Evolutionary conservation across 768 basidiomycete species (phyloP).

Genomic region (Amanita molliuscula): DNA sequence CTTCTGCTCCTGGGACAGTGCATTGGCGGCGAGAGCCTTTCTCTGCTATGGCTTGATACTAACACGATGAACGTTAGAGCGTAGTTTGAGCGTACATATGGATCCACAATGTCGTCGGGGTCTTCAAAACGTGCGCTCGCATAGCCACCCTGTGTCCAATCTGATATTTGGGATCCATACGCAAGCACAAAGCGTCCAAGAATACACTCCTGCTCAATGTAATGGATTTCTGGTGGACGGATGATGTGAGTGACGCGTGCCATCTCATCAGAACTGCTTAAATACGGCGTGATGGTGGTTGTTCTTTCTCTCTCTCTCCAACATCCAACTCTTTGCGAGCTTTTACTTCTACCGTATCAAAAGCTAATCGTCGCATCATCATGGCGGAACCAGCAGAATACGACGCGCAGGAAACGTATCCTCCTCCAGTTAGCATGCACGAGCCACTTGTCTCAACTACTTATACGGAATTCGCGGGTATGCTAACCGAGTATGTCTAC

Average conservation of each 20-base stretch:
- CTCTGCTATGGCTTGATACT: too few relatives aligned
- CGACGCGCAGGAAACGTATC: neutral
- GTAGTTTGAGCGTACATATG: neutral
- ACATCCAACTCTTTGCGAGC: neutral
- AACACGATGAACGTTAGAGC: neutral
- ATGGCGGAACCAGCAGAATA: neutral
- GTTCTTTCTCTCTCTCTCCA: neutral
- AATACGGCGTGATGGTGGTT: neutral
- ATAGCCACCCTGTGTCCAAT: neutral
- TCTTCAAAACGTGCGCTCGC: neutral
- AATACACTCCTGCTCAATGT: neutral
- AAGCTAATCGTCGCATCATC: neutral
- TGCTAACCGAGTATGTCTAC: neutral
- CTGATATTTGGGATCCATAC: neutral
- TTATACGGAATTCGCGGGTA: neutral
- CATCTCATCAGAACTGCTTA: neutral
- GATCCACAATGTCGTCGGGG: neutral
- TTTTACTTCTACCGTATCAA: neutral
- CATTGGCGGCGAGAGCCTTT: too few relatives aligned
- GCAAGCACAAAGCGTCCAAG: neutral
- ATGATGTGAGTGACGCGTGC: neutral
- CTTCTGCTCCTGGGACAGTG: too few relatives aligned
- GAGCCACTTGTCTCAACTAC: neutral
- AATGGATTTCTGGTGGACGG: neutral
- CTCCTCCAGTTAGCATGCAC: neutral